Percentiles rank a stretch among this genome's conserved stretches.
Evolutionary conservation across 495 filamentous ascomycete genomes (phyloP).

Genomic region (Aspergillus coremiiformis): DNA sequence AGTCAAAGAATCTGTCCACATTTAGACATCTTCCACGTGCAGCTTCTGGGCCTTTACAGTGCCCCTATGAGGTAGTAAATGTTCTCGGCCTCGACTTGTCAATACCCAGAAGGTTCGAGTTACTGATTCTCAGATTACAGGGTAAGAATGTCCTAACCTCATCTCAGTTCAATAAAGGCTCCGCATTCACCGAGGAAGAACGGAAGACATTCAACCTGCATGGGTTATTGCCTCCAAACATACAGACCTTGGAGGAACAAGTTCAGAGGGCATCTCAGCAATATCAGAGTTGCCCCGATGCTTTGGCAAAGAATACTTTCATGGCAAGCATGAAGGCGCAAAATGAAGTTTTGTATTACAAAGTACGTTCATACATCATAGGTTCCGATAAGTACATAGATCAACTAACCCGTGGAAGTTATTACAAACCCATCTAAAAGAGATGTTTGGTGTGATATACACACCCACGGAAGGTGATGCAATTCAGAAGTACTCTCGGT

Average conservation of each 20-base stretch:
- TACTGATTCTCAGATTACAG: conserved; percentile 17
- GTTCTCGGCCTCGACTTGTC: background rate
- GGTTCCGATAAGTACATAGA: background rate
- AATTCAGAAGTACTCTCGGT: conserved; percentile 72
- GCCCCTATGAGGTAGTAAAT: conserved; percentile 10
- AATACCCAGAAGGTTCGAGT: background rate
- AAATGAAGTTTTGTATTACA: conserved; percentile 72
- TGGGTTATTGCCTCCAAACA: conserved; percentile 61
- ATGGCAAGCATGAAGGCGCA: conserved; percentile 75
- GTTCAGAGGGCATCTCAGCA: conserved; percentile 73
- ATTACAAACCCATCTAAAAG: conserved; percentile 60
- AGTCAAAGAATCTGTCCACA: background rate
- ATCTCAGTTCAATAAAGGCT: conserved; percentile 78
- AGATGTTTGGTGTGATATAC: conserved; percentile 86
- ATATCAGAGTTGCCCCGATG: conserved; percentile 51
- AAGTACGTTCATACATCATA: conserved; percentile 27
- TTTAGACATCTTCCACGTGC: conserved; percentile 54
- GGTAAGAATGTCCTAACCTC: conserved; percentile 59
- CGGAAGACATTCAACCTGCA: conserved; percentile 60
- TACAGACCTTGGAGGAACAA: conserved; percentile 78
- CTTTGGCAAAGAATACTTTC: conserved; percentile 74
- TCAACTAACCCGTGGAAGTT: conserved; percentile 33
- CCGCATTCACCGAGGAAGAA: conserved; percentile 64
- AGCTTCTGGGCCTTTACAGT: conserved; percentile 54
- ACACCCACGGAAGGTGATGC: conserved; percentile 91